phyloP scores from a whole-genome alignment of 2,329 filamentous ascomycete species.

The Chaetomiaceae sp. region DNA sequence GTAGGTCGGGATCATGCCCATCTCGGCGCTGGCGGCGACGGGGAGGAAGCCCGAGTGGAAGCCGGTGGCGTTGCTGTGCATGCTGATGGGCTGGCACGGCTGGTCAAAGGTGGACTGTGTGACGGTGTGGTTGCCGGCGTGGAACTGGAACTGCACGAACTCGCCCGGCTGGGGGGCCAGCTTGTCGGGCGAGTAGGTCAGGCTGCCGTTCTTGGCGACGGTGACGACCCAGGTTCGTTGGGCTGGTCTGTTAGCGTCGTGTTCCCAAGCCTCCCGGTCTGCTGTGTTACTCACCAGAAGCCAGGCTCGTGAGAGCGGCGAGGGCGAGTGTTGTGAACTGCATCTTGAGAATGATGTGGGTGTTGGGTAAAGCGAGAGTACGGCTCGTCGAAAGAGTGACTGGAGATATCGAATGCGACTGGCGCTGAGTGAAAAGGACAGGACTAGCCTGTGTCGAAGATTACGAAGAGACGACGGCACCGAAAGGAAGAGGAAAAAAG shows the following conservation, averaged over 20 bases:
- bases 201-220: constrained; percentile 46
- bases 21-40: constrained; percentile 48
- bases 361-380: constrained; percentile 27
- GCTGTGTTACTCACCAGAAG: constrained; percentile 36
- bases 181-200: constrained; percentile 63
- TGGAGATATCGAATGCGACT: constrained; percentile 38
- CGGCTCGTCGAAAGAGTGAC: constrained; percentile 30
- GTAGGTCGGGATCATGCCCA: constrained; percentile 59
- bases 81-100: constrained; percentile 61
- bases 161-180: constrained; percentile 59
- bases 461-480: constrained; percentile 29
- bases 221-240: constrained; percentile 50
- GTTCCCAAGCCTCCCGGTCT: not conserved
- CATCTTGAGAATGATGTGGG: constrained; percentile 42
- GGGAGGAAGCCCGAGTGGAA: constrained; percentile 67
- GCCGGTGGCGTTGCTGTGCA: constrained; percentile 50
- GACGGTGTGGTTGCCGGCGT: constrained; percentile 69
- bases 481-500: constrained; percentile 27
- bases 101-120: constrained; percentile 71
- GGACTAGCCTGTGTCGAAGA: constrained; percentile 45
- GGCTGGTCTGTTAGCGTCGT: constrained; percentile 17
- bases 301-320: constrained; percentile 45
- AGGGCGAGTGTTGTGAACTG: constrained; percentile 46
- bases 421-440: constrained; percentile 39
- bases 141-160: constrained; percentile 65